Evolutionary conservation across 2,329 filamentous ascomycete species (phyloP).

Genomic region (Neophaeococcomyces mojaviensis): DNA sequence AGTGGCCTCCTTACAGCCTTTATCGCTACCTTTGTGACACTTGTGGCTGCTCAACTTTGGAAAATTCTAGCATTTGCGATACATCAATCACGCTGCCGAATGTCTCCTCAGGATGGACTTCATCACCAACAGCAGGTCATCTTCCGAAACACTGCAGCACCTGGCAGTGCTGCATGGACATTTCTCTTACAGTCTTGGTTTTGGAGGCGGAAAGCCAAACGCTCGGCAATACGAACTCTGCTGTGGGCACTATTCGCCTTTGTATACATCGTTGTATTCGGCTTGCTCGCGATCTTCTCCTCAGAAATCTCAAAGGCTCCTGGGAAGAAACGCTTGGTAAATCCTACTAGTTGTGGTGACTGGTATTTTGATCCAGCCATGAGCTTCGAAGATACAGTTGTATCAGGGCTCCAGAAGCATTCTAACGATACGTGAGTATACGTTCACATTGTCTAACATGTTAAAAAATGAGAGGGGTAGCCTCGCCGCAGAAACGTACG

Average conservation of each 20-base stretch:
- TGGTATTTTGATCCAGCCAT: too few relatives aligned
- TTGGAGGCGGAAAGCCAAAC: neutral
- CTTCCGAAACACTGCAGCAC: conserved; percentile 25
- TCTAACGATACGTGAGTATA: neutral
- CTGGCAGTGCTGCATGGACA: conserved; percentile 9
- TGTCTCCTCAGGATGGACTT: conserved; percentile 23
- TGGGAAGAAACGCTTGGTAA: conserved; percentile 27
- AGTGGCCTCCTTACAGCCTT: conserved; percentile 23
- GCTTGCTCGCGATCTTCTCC: conserved; percentile 27
- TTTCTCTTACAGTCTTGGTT: conserved; percentile 13
- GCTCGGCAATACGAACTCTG: conserved; percentile 10
- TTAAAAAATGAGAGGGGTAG: neutral
- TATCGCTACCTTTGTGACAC: conserved; percentile 23
- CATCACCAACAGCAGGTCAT: conserved; percentile 29
- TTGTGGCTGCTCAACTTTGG: conserved; percentile 24
- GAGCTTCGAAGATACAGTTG: too few relatives aligned
- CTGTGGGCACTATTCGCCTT: conserved; percentile 21
- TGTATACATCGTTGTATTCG: conserved; percentile 21
- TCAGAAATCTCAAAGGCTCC: conserved; percentile 26
- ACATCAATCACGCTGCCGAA: conserved; percentile 20
- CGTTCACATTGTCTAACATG: neutral
- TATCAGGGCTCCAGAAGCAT: neutral
- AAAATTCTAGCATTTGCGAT: conserved; percentile 24
- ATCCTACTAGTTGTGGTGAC: neutral
- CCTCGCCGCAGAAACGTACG: neutral